Conservation (phyloP, 345 rosid genomes). For the Trapa bicornis region DNA sequence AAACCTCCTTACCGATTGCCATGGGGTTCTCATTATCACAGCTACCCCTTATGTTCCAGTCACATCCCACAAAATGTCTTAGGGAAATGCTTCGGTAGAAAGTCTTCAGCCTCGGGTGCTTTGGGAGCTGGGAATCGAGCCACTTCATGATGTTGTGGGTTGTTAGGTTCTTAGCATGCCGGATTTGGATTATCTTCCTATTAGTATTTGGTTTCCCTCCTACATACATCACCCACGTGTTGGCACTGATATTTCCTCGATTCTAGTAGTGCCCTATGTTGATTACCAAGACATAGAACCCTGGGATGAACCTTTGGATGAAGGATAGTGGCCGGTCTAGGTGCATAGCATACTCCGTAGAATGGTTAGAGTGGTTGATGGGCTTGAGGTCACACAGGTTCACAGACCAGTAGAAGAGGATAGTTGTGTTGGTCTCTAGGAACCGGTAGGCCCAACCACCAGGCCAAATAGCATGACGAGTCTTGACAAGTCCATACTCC, state of each 20-base stretch:
- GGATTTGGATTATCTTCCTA: constrained; percentile 16
- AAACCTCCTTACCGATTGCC: constrained; percentile 27
- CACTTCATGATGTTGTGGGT: constrained; percentile 32
- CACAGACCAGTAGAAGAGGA: constrained; percentile 45
- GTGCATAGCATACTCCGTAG: constrained; percentile 40
- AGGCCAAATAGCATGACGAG: constrained; percentile 26
- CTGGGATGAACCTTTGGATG: constrained; percentile 18
- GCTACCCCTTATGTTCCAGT: constrained; percentile 42
- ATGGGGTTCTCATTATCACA: constrained; percentile 33
- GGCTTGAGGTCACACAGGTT: constrained; percentile 38
- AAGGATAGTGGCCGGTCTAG: constrained; percentile 43
- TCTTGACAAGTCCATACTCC: constrained; percentile 31
- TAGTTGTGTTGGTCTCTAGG: constrained; percentile 38
- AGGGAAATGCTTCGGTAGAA: constrained; percentile 39
- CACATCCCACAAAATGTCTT: constrained; percentile 32
- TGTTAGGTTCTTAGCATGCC: constrained; percentile 33
- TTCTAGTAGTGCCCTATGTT: constrained; percentile 56
- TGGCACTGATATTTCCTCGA: constrained; percentile 25
- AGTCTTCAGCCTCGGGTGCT: constrained; percentile 21
- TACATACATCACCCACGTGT: constrained; percentile 40
- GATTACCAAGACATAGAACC: constrained; percentile 31
- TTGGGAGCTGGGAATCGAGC: constrained; percentile 32
- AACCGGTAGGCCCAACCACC: constrained; percentile 48
- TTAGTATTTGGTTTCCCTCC: constrained; percentile 26
- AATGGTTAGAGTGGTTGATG: constrained; percentile 16